Evolutionary conservation across 768 basidiomycete species (phyloP).

Genomic region (Cubamyces lactineus): DNA sequence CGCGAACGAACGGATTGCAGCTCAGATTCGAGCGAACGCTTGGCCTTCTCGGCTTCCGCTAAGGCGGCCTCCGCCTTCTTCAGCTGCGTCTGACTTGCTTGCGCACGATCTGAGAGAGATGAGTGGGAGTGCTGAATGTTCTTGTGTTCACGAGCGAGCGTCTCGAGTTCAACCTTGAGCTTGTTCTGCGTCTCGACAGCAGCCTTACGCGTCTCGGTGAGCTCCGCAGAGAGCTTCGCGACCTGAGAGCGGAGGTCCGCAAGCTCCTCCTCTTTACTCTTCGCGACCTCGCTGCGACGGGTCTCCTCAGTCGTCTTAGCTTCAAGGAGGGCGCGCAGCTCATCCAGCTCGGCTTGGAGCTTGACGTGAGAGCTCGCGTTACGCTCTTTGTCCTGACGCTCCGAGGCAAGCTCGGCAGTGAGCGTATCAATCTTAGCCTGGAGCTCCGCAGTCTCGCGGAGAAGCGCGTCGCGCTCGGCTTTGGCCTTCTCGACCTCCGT

Average conservation of each 20-base stretch:
- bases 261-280: conserved; percentile 87
- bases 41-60: conserved; percentile 67
- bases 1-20: conserved; percentile 68
- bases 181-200: conserved; percentile 71
- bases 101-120: conserved; percentile 67
- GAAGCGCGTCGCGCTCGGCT: conserved; percentile 53
- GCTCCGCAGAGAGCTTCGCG: conserved; percentile 62
- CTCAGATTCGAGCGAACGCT: conserved; percentile 71
- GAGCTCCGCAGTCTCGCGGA: conserved; percentile 67
- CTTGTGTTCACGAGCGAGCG: conserved; percentile 58
- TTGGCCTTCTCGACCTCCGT: conserved; percentile 58
- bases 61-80: conserved; percentile 52
- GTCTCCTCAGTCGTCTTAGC: conserved; percentile 88
- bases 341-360: conserved; percentile 83
- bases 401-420: conserved; percentile 60
- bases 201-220: conserved; percentile 62
- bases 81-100: conserved; percentile 52
- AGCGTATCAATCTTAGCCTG: conserved; percentile 70
- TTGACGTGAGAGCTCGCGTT: conserved; percentile 52
- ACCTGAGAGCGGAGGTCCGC: conserved; percentile 67
- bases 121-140: conserved; percentile 62
- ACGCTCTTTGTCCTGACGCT: conserved; percentile 58
- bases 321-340: conserved; percentile 79
- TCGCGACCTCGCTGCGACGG: conserved; percentile 80
- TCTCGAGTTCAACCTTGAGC: conserved; percentile 76